These are phyloP conservation scores for Xanthoconium separans DNA, from an alignment of 1,284 basidiomycete species.

Conservation along the genomic window DNA sequence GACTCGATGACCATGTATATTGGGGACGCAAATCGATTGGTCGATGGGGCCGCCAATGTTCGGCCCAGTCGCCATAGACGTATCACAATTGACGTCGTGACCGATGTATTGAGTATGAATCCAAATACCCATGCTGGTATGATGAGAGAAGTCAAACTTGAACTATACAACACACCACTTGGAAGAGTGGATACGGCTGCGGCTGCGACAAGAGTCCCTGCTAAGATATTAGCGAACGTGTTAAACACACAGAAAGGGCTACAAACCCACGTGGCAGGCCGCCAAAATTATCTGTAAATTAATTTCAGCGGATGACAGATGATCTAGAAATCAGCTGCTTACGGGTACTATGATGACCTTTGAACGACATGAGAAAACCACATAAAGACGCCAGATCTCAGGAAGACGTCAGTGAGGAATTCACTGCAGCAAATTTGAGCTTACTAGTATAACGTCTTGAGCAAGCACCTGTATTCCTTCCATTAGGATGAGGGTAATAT, in stretches of 20 bases:
- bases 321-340: not conserved
- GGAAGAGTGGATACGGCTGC: not conserved
- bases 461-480: not conserved
- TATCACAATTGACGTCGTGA: not conserved
- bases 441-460: not conserved
- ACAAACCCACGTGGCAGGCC: not conserved
- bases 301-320: not conserved
- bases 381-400: slow-evolving; percentile 8
- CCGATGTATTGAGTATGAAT: not conserved
- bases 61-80: slow-evolving; percentile 3
- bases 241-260: not conserved
- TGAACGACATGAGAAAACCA: not conserved
- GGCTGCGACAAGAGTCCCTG: not conserved
- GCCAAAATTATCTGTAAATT: not conserved
- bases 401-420: not conserved
- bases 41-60: not conserved
- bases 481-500: not conserved
- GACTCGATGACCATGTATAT: slow-evolving; percentile 2
- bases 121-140: not conserved
- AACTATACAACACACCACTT: not conserved
- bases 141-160: not conserved
- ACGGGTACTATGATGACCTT: not conserved
- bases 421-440: not conserved
- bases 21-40: not conserved
- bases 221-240: not conserved